Conservation (phyloP, 768 basidiomycete species). For the Sistotremastrum niveocremeum region DNA sequence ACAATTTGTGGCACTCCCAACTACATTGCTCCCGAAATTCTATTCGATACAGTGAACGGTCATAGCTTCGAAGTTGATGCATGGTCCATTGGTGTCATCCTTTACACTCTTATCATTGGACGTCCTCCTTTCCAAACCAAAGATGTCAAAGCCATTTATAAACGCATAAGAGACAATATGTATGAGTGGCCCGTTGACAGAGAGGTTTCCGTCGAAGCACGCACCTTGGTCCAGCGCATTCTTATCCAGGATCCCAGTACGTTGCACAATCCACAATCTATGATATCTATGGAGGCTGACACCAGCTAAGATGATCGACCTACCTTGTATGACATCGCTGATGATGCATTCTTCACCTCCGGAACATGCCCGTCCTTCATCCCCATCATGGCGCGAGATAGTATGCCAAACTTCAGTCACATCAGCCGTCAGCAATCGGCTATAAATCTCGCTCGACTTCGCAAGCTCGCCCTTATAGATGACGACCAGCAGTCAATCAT, state of each 20-base stretch:
- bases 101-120: conserved; percentile 89
- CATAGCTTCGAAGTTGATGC: conserved; percentile 98
- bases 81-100: conserved; percentile 94
- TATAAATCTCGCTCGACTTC: conserved; percentile 55
- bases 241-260: conserved; percentile 61
- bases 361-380: conserved; percentile 76
- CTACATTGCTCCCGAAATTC: conserved; percentile 95
- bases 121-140: conserved; percentile 98
- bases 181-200: conserved; percentile 84
- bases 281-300: not conserved
- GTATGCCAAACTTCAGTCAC: conserved; percentile 60
- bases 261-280: not conserved
- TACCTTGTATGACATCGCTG: conserved; percentile 70
- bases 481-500: conserved; percentile 38
- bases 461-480: conserved; percentile 50
- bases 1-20: conserved; percentile 98
- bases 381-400: conserved; percentile 64
- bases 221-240: conserved; percentile 70
- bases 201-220: conserved; percentile 53
- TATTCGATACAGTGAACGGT: conserved; percentile 90
- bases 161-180: conserved; percentile 85
- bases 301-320: conserved; percentile 44
- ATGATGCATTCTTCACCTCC: conserved; percentile 69
- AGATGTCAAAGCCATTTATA: conserved; percentile 93
- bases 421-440: conserved; percentile 48